phyloP scores from a whole-genome alignment of 2,329 filamentous ascomycete species.

The Alternaria novae-zelandiae region DNA sequence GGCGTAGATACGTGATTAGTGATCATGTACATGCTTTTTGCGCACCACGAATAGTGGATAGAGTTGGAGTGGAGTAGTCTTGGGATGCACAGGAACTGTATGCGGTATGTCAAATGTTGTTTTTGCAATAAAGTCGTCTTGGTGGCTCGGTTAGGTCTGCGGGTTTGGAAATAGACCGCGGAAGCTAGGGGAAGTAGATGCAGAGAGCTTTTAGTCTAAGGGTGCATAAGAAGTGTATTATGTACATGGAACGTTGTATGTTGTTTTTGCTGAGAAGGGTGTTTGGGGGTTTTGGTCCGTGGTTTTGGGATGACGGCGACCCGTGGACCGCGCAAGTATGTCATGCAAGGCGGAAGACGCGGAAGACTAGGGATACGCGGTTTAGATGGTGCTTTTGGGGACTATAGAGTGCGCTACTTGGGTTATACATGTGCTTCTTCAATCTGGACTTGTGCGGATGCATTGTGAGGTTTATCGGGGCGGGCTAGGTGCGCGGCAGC shows the following conservation, averaged over 20 bases:
- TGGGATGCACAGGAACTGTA: background rate
- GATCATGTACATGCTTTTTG: background rate
- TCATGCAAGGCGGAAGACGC: background rate
- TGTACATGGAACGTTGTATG: too few species aligned
- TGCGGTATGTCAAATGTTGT: background rate
- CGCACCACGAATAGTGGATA: background rate
- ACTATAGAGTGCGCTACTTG: background rate
- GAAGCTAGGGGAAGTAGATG: background rate
- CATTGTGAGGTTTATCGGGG: background rate
- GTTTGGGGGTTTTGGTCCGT: background rate
- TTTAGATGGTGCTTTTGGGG: background rate
- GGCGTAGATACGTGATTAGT: background rate
- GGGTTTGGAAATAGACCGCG: background rate
- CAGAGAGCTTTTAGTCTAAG: background rate
- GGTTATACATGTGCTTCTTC: background rate
- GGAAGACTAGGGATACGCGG: background rate
- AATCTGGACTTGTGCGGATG: background rate
- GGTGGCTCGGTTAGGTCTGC: background rate
- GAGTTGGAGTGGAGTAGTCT: background rate
- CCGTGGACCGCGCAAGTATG: background rate
- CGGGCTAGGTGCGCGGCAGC: background rate
- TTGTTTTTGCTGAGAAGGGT: too few species aligned
- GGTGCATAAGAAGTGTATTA: background rate
- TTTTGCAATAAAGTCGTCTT: background rate
- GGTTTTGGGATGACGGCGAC: background rate